phyloP scores from a whole-genome alignment of 805 yeast species.

The Yamadazyma insecticola region DNA sequence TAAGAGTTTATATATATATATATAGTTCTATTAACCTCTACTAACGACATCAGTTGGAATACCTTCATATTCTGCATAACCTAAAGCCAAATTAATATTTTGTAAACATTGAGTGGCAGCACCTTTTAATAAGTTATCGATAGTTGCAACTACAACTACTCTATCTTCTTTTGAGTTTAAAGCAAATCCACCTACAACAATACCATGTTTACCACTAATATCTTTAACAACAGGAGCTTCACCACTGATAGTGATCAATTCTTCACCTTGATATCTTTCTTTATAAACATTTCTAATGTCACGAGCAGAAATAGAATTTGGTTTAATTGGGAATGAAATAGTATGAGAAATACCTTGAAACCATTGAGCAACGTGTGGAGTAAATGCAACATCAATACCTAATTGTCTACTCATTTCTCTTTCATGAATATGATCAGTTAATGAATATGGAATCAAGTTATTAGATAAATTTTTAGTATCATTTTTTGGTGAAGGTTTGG shows the following conservation, averaged over 20 bases:
- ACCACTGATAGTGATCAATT: slow-evolving; percentile 77
- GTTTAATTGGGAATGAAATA: slow-evolving; percentile 79
- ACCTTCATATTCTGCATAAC: slow-evolving; percentile 92
- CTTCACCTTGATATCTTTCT: slow-evolving; percentile 84
- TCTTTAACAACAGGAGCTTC: slow-evolving; percentile 93
- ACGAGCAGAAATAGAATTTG: slow-evolving; percentile 63
- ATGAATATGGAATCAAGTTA: slow-evolving; percentile 90
- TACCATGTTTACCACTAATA: slow-evolving; percentile 91
- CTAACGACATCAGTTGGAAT: slow-evolving; percentile 70
- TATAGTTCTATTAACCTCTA: slow-evolving; percentile 32
- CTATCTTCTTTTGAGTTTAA: slow-evolving; percentile 85
- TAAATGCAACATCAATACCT: slow-evolving; percentile 77
- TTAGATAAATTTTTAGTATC: slow-evolving; percentile 69
- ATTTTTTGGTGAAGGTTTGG: slow-evolving; percentile 96
- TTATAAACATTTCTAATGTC: slow-evolving; percentile 83
- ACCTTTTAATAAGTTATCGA: slow-evolving; percentile 93
- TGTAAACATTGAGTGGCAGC: slow-evolving; percentile 99
- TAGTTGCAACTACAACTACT: slow-evolving; percentile 91
- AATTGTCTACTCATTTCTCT: slow-evolving; percentile 81
- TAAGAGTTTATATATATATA: neutral
- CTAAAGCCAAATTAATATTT: slow-evolving; percentile 85
- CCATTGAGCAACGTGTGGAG: slow-evolving; percentile 99
- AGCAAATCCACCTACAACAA: slow-evolving; percentile 92
- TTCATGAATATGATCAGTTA: slow-evolving; percentile 97
- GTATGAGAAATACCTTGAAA: slow-evolving; percentile 97